A percentile compares a stretch with the other conserved stretches of the same genome.
phyloP scores from a whole-genome alignment of 352 stramenopile genomes.

The Phytophthora citricola region DNA sequence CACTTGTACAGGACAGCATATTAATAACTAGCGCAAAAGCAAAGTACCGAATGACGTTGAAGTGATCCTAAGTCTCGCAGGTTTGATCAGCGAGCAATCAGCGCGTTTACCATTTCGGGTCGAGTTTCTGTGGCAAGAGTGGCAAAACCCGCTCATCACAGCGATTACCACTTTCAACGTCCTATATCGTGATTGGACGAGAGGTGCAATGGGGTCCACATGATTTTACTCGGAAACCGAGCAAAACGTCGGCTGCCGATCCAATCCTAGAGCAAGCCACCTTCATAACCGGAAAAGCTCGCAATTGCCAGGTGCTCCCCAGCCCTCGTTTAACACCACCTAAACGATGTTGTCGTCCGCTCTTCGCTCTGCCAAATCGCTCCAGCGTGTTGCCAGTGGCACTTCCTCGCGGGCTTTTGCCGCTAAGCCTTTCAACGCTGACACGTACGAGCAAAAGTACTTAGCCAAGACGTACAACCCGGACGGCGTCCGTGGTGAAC shows the following conservation, averaged over 20 bases:
- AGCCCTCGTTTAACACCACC: slow-evolving; percentile 9
- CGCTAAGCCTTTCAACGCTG: slow-evolving; percentile 49
- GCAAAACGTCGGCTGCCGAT: neutral
- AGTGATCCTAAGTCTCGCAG: too few species aligned
- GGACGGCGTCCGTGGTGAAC: slow-evolving; percentile 72
- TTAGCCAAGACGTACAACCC: slow-evolving; percentile 85
- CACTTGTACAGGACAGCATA: too few species aligned
- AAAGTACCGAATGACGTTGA: too few species aligned
- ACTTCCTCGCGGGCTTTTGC: slow-evolving; percentile 36
- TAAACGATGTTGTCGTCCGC: slow-evolving; percentile 26
- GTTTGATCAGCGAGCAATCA: neutral
- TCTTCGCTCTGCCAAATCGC: slow-evolving; percentile 23
- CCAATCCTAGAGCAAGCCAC: neutral
- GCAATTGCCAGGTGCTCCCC: too few species aligned
- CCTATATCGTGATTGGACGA: slow-evolving; percentile 39
- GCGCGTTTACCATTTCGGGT: neutral
- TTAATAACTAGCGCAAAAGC: too few species aligned
- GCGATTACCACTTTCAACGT: slow-evolving; percentile 24
- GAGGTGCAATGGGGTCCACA: slow-evolving; percentile 20
- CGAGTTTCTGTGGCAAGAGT: neutral
- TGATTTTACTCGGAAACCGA: slow-evolving; percentile 14
- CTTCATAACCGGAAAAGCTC: slow-evolving; percentile 30
- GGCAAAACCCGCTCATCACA: slow-evolving; percentile 16
- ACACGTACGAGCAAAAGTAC: slow-evolving; percentile 84
- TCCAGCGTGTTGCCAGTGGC: slow-evolving; percentile 18